Percentiles rank a stretch among this genome's conserved stretches.
phyloP scores from a whole-genome alignment of 1,284 basidiomycete species.

The Fomitopsis betulina region DNA sequence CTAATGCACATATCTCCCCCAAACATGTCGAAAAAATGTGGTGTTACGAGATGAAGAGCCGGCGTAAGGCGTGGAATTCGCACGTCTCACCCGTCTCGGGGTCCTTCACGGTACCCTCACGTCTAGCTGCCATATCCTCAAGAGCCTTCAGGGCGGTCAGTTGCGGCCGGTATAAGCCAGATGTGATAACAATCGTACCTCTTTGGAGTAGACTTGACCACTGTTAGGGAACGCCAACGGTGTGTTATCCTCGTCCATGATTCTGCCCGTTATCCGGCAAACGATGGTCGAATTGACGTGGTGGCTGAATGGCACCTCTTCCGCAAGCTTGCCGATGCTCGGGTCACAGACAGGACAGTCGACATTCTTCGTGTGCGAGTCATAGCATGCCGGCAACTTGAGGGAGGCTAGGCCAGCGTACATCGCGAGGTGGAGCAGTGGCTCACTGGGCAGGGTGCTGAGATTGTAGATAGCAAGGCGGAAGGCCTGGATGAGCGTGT shows the following conservation, averaged over 20 bases:
- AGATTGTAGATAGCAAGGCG: slow-evolving; percentile 81
- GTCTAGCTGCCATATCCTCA: slow-evolving; percentile 77
- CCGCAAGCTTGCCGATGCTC: slow-evolving; percentile 72
- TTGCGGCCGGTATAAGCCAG: not conserved
- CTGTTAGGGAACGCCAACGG: slow-evolving; percentile 84
- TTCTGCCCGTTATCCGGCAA: slow-evolving; percentile 84
- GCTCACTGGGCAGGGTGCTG: slow-evolving; percentile 82
- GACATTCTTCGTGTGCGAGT: slow-evolving; percentile 59
- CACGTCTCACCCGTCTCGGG: slow-evolving; percentile 71
- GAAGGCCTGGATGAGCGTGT: slow-evolving; percentile 69
- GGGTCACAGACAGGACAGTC: slow-evolving; percentile 92
- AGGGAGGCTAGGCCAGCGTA: slow-evolving; percentile 87
- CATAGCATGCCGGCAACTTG: slow-evolving; percentile 78
- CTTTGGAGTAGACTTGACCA: slow-evolving; percentile 89
- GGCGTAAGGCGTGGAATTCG: slow-evolving; percentile 65
- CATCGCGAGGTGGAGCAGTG: slow-evolving; percentile 80
- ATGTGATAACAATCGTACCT: slow-evolving; percentile 46
- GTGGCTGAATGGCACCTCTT: slow-evolving; percentile 89
- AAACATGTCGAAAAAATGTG: no score
- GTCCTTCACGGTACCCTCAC: slow-evolving; percentile 74
- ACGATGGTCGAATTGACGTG: slow-evolving; percentile 96
- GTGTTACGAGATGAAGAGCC: slow-evolving; percentile 78
- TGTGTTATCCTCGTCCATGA: slow-evolving; percentile 93
- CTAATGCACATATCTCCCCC: no score
- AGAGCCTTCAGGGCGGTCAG: slow-evolving; percentile 51